Base-by-base conservation (phyloP, 306 rosid species). In the Geum urbanum region DNA sequence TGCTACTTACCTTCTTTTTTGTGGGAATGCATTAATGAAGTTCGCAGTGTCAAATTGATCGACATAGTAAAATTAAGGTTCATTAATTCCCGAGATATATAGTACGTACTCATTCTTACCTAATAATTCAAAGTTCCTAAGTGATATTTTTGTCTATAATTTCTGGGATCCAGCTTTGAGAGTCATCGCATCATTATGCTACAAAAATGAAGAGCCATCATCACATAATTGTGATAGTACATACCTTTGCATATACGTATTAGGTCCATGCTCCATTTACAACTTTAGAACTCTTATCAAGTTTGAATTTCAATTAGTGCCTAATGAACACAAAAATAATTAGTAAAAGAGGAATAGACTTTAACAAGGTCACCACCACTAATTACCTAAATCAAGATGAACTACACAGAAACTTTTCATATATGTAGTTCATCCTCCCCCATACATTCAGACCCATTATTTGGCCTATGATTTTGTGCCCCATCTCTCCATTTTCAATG, bases 391-490 rank as follows among this genome's bases (percentile, higher is more conserved):
- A 9, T 59, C 32, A 44, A 53, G 10, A 59, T 7, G 9, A 61
- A 40, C 24, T 22, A 2, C n/a, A 46, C 16, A 14, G 43, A 41
- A 60, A 60, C 10, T 39, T 12, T 51, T 69, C 43, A 2, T 27
- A 43, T 43, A 8, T 9, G 27, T 10, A 32, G 37, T 32, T 32
- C 37, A 32, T 32, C 37, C 8, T 35, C 2, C 45, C 7, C 15
- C 37, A 35, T 10, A 14, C 12, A 54, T 55, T 43, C 14, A 41
- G 63, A 54, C n/a, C 67, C 37, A 45, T 58, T 14, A 46, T 45
- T 20, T 16, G 44, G 58, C 81, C 69, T 74, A 75, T 65, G 69
- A 77, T 48, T 81, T 63, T n/a, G 57, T 46, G 18, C 19, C 57
- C 79, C 62, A 67, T 62, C 54, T 37, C 19, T 40, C n/a, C 77